Percentiles rank a stretch among this genome's conserved stretches.
phyloP scores from a whole-genome alignment of 164 flowering plant genomes.

The Protea cynaroides region DNA sequence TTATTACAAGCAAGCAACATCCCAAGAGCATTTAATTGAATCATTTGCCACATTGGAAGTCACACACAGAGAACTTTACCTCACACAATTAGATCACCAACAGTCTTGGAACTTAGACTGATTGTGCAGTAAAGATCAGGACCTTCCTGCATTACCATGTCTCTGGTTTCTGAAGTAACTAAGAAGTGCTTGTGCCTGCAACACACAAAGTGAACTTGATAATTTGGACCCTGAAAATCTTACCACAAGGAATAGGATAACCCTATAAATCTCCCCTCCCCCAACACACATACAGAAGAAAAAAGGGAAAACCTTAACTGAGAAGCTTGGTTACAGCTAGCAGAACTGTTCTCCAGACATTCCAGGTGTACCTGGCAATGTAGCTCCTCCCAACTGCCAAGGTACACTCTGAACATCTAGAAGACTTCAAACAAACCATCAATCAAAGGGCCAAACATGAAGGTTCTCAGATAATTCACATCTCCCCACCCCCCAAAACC shows the following conservation, averaged over 20 bases:
- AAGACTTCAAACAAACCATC: too few species aligned
- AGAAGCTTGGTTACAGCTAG: neutral
- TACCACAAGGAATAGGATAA: too few species aligned
- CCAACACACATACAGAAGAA: too few species aligned
- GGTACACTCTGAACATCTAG: too few species aligned
- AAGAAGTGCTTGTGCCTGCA: conserved; percentile 83
- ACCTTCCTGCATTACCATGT: conserved; percentile 66
- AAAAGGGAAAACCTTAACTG: neutral
- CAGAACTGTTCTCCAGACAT: too few species aligned
- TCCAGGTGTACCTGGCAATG: too few species aligned
- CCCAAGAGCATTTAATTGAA: conserved; percentile 16
- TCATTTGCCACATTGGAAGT: conserved; percentile 28
- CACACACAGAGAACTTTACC: conserved; percentile 20
- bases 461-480: too few species aligned
- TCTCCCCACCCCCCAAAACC: too few species aligned
- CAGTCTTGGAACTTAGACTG: neutral
- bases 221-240: neutral
- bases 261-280: neutral
- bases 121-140: conserved; percentile 24
- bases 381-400: too few species aligned
- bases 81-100: conserved; percentile 9
- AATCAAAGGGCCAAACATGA: too few species aligned
- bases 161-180: conserved; percentile 74
- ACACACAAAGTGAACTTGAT: neutral
- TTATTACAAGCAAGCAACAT: conserved; percentile 13